Percentiles rank a stretch among this genome's conserved stretches.
These are phyloP conservation scores for Macrotyloma uniflorum DNA, from an alignment of 306 rosid genomes.

Conservation along the genomic window DNA sequence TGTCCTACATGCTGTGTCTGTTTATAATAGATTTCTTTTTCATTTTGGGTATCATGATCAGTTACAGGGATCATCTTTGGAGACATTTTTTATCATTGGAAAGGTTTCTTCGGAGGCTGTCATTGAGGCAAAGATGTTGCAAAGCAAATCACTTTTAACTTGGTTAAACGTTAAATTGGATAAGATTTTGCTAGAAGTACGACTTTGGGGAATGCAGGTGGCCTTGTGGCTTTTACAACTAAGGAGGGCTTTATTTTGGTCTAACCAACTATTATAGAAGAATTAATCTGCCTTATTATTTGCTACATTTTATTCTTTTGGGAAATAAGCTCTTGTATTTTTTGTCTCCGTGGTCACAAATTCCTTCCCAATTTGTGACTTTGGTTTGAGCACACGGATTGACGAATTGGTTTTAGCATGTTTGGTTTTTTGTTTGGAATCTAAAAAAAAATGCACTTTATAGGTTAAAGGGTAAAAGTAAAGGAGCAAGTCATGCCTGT, in stretches of 20 bases:
- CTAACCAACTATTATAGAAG: constrained; percentile 37
- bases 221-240: constrained; percentile 76
- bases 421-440: constrained; percentile 19
- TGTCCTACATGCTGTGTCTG: constrained; percentile 3
- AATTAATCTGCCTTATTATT: constrained; percentile 24
- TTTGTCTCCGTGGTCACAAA: constrained; percentile 51
- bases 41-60: constrained; percentile 43
- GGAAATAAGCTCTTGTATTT: constrained; percentile 48
- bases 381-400: constrained; percentile 42
- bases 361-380: constrained; percentile 26
- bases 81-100: constrained; percentile 82
- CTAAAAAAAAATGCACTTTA: constrained; percentile 22
- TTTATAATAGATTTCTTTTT: background rate
- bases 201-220: constrained; percentile 72
- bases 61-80: constrained; percentile 87
- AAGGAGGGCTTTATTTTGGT: constrained; percentile 57
- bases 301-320: constrained; percentile 25
- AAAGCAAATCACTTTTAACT: constrained; percentile 59
- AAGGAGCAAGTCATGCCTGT: constrained; percentile 9
- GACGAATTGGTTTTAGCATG: constrained; percentile 21
- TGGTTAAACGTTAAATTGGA: constrained; percentile 66
- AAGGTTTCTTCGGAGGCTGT: constrained; percentile 89
- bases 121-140: constrained; percentile 66
- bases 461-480: background rate
- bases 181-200: constrained; percentile 62